phyloP scores from a whole-genome alignment of 768 basidiomycete species.

The Auriscalpium orientale region DNA sequence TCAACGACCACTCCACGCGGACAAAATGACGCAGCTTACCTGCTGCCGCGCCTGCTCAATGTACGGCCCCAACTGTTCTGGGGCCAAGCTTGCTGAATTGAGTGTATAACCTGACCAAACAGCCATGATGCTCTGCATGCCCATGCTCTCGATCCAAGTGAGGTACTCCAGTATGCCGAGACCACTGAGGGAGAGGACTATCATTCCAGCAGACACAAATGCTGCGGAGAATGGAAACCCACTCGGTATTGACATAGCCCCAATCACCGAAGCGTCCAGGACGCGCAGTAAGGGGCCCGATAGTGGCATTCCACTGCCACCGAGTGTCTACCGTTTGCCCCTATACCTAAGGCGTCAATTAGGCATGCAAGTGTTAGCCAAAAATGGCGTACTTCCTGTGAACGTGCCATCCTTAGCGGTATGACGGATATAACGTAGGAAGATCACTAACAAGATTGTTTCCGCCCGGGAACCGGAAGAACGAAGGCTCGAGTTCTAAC shows the following conservation, averaged over 20 bases:
- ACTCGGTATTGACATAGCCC: slow-evolving; percentile 59
- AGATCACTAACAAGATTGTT: slow-evolving; percentile 44
- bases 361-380: slow-evolving; percentile 30
- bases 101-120: slow-evolving; percentile 54
- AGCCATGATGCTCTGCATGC: slow-evolving; percentile 54
- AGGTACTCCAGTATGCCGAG: slow-evolving; percentile 53
- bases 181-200: slow-evolving; percentile 28
- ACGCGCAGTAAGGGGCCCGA: slow-evolving; percentile 46
- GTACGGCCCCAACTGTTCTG: slow-evolving; percentile 36
- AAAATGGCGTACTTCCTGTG: neutral
- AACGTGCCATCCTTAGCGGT: neutral
- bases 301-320: slow-evolving; percentile 63
- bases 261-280: slow-evolving; percentile 59
- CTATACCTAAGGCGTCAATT: slow-evolving; percentile 22
- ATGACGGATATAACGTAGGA: neutral
- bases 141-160: slow-evolving; percentile 46
- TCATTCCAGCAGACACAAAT: no score
- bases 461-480: slow-evolving; percentile 65
- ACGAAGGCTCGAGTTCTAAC: slow-evolving; percentile 47
- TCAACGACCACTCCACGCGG: neutral
- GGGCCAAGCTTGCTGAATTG: slow-evolving; percentile 35
- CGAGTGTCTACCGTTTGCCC: slow-evolving; percentile 44
- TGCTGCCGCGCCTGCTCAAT: slow-evolving; percentile 53
- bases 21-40: slow-evolving; percentile 26
- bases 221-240: slow-evolving; percentile 7